Evolutionary conservation across 352 stramenopile genomes (phyloP), one percentile per base, ranked within the genome.

Genomic region (Aphanomyces stellatus): DNA sequence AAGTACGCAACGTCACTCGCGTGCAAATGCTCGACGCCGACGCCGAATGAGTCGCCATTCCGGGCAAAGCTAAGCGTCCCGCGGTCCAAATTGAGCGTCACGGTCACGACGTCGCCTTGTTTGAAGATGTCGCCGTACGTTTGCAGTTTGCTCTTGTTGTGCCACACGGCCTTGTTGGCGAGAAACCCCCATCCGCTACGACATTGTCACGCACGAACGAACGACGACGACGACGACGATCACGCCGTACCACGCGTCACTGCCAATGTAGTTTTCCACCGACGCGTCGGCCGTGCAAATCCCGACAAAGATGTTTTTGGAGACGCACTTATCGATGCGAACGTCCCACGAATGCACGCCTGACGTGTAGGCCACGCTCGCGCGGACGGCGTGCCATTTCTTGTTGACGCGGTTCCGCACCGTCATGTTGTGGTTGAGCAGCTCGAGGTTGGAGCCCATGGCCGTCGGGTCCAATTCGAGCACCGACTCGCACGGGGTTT

Each of bases 261-360:
- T 95, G 19, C 90, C 90, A 31, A 97, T 77, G 65, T 97, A 97
- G 67, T 96, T 96, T 22, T 95, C 85, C 35, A 96, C 73, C 15
- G 68, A 82, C 4, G 82, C 85, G 8, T 93, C 74, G 2, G 63
- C 71, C 0, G 79, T 90, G 34, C 81, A 86, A 11, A 96, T 76
- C 2, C 90, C 90, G 25, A 97, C 89, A 62, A 97, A 97, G 27
- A 96, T 94, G 63, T 97, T 97, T 66, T 97, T 96, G 7, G 82
- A 94, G 27, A 93, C 80, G 49, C 88, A 97, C 49, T 78, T 80
- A 63, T 96, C 87, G 37, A 97, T 82, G 40, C 81, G 77, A 30
- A 97, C 88, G 28, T 93, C 82, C 90, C 90, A 97, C 35, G 79
- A 62, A 62, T 96, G 89, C n/a, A 92, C 59, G 2, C 90, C 89